Conservation (phyloP, 2,329 filamentous ascomycete species). For the Zopfia rhizophila region DNA sequence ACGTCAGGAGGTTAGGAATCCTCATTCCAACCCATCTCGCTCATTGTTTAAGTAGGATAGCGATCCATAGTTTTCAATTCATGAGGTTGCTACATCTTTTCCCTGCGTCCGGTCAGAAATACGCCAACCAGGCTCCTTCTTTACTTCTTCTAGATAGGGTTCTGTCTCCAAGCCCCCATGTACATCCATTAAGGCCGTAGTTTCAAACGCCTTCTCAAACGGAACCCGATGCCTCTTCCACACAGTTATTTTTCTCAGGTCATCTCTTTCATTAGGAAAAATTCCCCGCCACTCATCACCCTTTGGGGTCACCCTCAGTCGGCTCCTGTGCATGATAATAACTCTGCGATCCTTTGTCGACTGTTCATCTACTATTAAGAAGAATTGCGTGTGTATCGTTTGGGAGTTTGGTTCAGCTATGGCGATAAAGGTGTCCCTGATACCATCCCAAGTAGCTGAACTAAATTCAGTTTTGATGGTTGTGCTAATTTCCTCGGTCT, state of each 20-base stretch:
- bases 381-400: not conserved
- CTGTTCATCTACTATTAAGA: slow-evolving; percentile 18
- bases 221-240: slow-evolving; percentile 3
- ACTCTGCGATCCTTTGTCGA: slow-evolving; percentile 14
- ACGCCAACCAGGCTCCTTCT: not conserved
- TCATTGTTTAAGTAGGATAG: no score
- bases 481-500: slow-evolving; percentile 6
- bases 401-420: not conserved
- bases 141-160: not conserved
- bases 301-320: slow-evolving; percentile 2
- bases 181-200: not conserved
- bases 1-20: no score
- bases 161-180: not conserved
- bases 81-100: no score
- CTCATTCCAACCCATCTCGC: no score
- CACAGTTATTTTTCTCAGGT: not conserved
- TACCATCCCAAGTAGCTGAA: slow-evolving; percentile 6
- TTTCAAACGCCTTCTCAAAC: not conserved
- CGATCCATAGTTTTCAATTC: no score
- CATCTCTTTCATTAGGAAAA: not conserved
- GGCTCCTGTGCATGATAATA: slow-evolving; percentile 14
- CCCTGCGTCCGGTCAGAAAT: no score
- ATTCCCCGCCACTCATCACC: not conserved
- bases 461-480: slow-evolving; percentile 10
- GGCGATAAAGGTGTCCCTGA: slow-evolving; percentile 5